Base-by-base conservation (phyloP, 2,329 filamentous ascomycete species). In the Dothideomycetes sp. region DNA sequence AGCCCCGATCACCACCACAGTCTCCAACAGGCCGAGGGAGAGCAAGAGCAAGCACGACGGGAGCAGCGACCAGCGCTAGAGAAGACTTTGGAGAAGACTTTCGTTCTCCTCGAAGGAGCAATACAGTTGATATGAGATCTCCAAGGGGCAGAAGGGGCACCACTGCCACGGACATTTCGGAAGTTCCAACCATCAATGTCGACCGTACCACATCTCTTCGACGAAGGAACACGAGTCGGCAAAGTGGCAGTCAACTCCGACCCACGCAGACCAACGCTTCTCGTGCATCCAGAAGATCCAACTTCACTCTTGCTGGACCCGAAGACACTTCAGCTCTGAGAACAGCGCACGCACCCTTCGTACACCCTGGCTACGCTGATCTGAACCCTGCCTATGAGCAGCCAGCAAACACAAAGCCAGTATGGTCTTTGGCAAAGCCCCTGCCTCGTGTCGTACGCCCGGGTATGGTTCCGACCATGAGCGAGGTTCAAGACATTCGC, bases 381-480 rank as follows among this genome's bases (percentile, higher is more conserved):
- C 38, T 40, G 14, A 40, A 40, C 22, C 38, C 38, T 9, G 31
- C 31, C 2, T 40, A 40, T 18, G 17, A 32, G 3, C 38, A 40
- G 27, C 33, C 33, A 19, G 32, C 31, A n/a, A 31, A 35, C 19
- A 12, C 15, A 15, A 17, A 31, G 9, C 38, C 33, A 4, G 19
- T 40, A 22, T 40, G 32, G 24, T 19, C 19, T 9, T 10, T 40
- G 33, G 38, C 38, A 27, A 31, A 34, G 16, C 31, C 38, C 12
- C 16, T 40, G 15, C 38, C 38, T 5, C 31, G 38, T 14, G 24
- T 31, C 12, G 16, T 40, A 11, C 38, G 38, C 15, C 31, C 18
- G 3, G 38, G 38, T 12, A 40, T 35, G 32, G 62, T 71, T 1
- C 68, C 67, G 0, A 63, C 64, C 0, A 40, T 39, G 29, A 38